Evolutionary conservation across 306 rosid species (phyloP).

Genomic region (Parietaria judaica): DNA sequence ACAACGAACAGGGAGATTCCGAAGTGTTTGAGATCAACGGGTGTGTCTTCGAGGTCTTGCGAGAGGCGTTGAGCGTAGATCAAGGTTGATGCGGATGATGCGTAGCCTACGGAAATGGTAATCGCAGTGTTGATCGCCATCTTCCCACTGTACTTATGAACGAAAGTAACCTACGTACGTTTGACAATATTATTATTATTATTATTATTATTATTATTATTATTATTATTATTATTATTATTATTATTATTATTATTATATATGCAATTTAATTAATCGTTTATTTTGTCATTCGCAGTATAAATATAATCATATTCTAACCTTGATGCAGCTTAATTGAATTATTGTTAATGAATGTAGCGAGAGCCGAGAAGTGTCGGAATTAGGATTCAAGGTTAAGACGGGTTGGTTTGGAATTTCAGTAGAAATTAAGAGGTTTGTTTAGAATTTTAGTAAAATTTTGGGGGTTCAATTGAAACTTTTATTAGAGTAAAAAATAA

Average conservation of each 20-base stretch:
- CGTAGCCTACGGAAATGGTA: conserved; percentile 47
- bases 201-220: too few relatives aligned
- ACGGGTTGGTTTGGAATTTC: not conserved
- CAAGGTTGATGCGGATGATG: conserved; percentile 33
- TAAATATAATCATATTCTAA: not conserved
- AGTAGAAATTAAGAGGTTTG: too few relatives aligned
- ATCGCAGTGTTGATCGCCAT: conserved; percentile 41
- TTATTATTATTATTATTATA: too few relatives aligned
- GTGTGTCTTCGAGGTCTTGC: conserved; percentile 39
- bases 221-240: too few relatives aligned
- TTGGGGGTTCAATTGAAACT: too few relatives aligned
- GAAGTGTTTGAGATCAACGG: conserved; percentile 29
- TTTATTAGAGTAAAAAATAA: too few relatives aligned
- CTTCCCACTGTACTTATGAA: conserved; percentile 70
- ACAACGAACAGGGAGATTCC: conserved; percentile 41
- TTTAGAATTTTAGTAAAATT: not conserved
- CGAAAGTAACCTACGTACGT: conserved; percentile 42
- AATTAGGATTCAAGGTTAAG: too few relatives aligned
- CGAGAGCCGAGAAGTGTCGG: too few relatives aligned
- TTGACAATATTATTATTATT: too few relatives aligned
- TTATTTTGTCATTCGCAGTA: not conserved
- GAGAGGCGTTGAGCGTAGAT: conserved; percentile 54
- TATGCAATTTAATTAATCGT: not conserved
- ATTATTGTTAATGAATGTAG: too few relatives aligned
- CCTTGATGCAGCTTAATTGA: not conserved